Percentiles rank a stretch among this genome's conserved stretches.
phyloP scores from a whole-genome alignment of 2,329 filamentous ascomycete genomes.

The Ploettnerulaceae sp. region DNA sequence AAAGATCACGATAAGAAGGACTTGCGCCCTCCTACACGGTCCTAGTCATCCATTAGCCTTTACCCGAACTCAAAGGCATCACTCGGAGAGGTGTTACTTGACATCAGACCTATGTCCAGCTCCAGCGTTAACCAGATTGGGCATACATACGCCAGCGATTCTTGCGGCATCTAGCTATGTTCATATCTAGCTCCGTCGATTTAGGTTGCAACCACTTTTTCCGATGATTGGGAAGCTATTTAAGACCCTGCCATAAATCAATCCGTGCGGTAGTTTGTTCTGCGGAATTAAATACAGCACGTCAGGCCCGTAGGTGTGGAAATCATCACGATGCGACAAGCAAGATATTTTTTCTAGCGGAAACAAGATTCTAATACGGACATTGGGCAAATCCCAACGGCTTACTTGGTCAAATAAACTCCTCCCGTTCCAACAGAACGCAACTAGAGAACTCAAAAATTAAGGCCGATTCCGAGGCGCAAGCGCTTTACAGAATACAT shows the following conservation, averaged over 20 bases:
- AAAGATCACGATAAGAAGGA: no score
- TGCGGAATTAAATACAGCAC: neutral
- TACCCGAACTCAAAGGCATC: neutral
- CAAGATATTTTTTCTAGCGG: no score
- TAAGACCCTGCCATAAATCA: conserved; percentile 1
- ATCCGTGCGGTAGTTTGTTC: neutral
- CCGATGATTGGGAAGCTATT: neutral
- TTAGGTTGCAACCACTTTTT: conserved; percentile 5
- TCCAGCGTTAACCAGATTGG: no score
- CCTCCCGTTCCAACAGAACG: no score
- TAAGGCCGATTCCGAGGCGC: no score
- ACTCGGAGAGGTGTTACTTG: no score
- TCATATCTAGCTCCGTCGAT: neutral
- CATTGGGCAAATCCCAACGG: no score
- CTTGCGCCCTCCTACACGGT: no score
- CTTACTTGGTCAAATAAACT: no score
- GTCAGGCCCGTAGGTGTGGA: neutral
- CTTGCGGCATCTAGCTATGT: neutral
- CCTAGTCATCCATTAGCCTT: neutral
- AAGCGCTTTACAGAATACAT: no score
- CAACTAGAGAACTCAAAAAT: no score
- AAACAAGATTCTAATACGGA: neutral
- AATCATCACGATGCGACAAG: neutral
- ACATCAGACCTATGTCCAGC: no score
- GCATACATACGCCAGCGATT: neutral